phyloP scores from a whole-genome alignment of 805 yeast genomes.

The Pichia ethanolica region DNA sequence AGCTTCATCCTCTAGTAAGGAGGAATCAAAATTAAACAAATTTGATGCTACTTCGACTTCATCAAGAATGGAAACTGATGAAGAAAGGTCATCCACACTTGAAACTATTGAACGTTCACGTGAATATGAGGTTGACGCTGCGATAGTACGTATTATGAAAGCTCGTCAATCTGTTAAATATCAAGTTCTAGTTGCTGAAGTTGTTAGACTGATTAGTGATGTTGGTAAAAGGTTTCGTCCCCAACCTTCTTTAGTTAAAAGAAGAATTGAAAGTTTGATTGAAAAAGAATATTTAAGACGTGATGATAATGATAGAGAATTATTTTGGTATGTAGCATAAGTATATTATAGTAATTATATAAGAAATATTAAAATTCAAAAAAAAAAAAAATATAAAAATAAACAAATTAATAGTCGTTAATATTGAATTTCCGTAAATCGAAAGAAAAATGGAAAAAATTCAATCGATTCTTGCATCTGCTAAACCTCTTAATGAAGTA shows the following conservation, averaged over 20 bases:
- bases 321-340: slow-evolving; percentile 61
- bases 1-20: not conserved
- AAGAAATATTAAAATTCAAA: too few relatives aligned
- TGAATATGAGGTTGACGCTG: slow-evolving; percentile 69
- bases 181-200: slow-evolving; percentile 60
- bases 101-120: slow-evolving; percentile 56
- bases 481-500: slow-evolving; percentile 38
- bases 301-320: slow-evolving; percentile 49
- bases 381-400: not conserved
- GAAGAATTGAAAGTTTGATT: slow-evolving; percentile 63
- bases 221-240: slow-evolving; percentile 62
- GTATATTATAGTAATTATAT: not conserved
- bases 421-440: too few relatives aligned
- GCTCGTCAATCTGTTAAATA: slow-evolving; percentile 55
- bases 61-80: slow-evolving; percentile 41
- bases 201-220: slow-evolving; percentile 37
- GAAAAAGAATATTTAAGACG: slow-evolving; percentile 78
- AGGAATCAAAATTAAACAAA: not conserved
- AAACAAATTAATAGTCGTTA: not conserved
- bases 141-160: slow-evolving; percentile 84
- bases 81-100: slow-evolving; percentile 47
- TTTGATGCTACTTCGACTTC: slow-evolving; percentile 6
- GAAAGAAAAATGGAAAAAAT: too few relatives aligned
- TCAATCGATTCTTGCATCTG: slow-evolving; percentile 35
- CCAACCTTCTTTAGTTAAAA: slow-evolving; percentile 57